These are phyloP conservation scores for Suillus plorans DNA, from an alignment of 768 basidiomycete species.

Conservation along the genomic window DNA sequence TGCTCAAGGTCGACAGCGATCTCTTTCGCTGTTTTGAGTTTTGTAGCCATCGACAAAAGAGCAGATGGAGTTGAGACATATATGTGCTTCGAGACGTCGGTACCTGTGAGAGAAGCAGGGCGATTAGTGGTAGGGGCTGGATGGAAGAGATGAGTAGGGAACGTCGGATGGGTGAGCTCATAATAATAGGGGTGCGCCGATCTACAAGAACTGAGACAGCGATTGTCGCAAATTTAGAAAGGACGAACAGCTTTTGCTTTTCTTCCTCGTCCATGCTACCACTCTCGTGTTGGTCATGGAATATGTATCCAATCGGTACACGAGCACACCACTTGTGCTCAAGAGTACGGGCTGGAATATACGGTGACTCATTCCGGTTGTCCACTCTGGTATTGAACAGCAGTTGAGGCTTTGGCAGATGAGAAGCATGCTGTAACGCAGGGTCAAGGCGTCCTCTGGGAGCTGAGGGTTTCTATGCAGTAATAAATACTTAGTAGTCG, in stretches of 20 bases:
- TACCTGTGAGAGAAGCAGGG: constrained; percentile 48
- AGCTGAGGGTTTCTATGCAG: constrained; percentile 31
- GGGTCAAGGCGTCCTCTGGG: constrained; percentile 52
- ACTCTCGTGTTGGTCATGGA: constrained; percentile 33
- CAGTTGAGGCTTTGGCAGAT: constrained; percentile 81
- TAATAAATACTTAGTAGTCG: neutral
- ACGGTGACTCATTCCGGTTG: constrained; percentile 56
- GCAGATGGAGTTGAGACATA: constrained; percentile 63
- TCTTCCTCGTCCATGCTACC: constrained; percentile 17
- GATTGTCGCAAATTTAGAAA: neutral
- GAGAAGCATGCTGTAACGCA: constrained; percentile 69
- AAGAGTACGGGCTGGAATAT: constrained; percentile 59
- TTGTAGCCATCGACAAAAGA: constrained; percentile 63
- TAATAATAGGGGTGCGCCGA: constrained; percentile 78
- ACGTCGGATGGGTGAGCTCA: constrained; percentile 74
- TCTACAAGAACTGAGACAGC: constrained; percentile 19
- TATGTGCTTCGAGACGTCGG: constrained; percentile 54
- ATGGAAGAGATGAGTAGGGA: constrained; percentile 68
- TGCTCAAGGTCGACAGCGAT: constrained; percentile 96
- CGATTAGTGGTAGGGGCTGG: constrained; percentile 46
- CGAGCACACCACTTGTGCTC: constrained; percentile 80
- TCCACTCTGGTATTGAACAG: constrained; percentile 59
- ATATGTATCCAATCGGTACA: constrained; percentile 74
- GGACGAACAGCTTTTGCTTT: constrained; percentile 16
- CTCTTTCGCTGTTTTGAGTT: constrained; percentile 65